Base-by-base conservation (phyloP, 164 flowering plant species). In the Platanus orientalis region DNA sequence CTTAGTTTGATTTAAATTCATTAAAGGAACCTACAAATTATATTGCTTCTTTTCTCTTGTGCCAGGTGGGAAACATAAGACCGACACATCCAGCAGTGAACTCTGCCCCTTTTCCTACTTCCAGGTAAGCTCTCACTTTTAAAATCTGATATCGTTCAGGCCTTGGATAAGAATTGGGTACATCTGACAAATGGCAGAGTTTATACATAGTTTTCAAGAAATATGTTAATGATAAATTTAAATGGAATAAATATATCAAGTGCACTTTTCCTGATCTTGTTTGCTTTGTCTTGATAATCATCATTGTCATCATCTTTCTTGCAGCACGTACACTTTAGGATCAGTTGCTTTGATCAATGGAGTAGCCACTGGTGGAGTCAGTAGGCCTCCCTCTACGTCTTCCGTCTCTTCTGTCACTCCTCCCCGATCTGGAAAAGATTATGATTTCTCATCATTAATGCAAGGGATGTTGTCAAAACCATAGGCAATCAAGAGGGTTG, bases 391-490 rank as follows among this genome's bases (percentile, higher is more conserved):
- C 51, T 55, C 84, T 9, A 58, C 81, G 20, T 21, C 90, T 11
- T 42, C 82, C 4, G 40, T 68, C 23, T 42, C 85, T 50, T 66
- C 88, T 2, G 23, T 70, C 19, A 25, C 78, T 32, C 57, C 83
- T 40, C 51, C 81, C 2, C 75, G 70, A 63, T 32, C 84, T 0
- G 86, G 71, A 58, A 85, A 79, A 32, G 97, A 92, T 19, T 75
- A 63, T 49, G 85, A 79, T 54, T 81, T 81, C 70, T 81, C 83
- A 26, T 79, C 81, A 32, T 58, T 81, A 45, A 77, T 76, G 12
- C 79, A 79, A 65, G 86, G 83, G 39, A 55, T 78, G 69, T 78
- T 91, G 67, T 48, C 90, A 34, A 91, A 91, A 75, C 86, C 73
- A 7, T 87, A 79, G 78, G 67, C 23, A 40, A 51, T 53, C 9